A percentile compares a stretch with the other conserved stretches of the same genome.
Evolutionary conservation across 768 basidiomycete genomes (phyloP).

Genomic region (Lactarius psammicola): DNA sequence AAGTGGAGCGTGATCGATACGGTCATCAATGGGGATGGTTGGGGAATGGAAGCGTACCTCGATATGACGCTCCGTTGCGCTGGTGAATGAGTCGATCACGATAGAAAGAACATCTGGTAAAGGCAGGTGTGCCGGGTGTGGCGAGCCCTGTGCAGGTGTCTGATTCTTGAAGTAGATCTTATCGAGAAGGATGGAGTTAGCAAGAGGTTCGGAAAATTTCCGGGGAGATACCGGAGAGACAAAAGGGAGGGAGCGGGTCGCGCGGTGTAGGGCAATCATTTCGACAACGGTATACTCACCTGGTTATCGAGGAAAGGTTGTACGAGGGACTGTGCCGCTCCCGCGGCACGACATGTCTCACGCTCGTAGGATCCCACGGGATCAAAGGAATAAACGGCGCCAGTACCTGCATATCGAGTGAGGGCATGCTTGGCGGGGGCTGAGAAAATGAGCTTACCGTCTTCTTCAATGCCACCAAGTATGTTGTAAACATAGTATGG

Average conservation of each 20-base stretch:
- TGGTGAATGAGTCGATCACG: slow-evolving; percentile 94
- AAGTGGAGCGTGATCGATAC: slow-evolving; percentile 3
- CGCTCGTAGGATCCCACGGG: slow-evolving; percentile 98
- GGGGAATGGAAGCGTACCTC: slow-evolving; percentile 56
- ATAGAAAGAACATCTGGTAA: slow-evolving; percentile 76
- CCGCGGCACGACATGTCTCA: slow-evolving; percentile 93
- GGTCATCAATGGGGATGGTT: background rate
- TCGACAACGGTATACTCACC: slow-evolving; percentile 47
- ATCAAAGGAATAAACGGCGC: slow-evolving; percentile 99
- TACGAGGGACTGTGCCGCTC: slow-evolving; percentile 89
- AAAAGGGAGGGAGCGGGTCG: background rate
- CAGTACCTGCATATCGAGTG: slow-evolving; percentile 59
- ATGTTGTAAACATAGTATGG: slow-evolving; percentile 98
- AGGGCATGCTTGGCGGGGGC: slow-evolving; percentile 16
- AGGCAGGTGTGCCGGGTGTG: slow-evolving; percentile 80
- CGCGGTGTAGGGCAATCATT: slow-evolving; percentile 5
- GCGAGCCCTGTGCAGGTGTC: slow-evolving; percentile 62
- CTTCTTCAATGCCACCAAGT: slow-evolving; percentile 93
- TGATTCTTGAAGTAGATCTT: slow-evolving; percentile 99
- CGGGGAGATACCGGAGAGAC: slow-evolving; percentile 33
- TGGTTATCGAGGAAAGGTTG: slow-evolving; percentile 99
- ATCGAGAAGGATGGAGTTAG: slow-evolving; percentile 31
- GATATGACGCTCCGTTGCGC: slow-evolving; percentile 97
- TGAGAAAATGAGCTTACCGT: slow-evolving; percentile 56
- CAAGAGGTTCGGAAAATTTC: slow-evolving; percentile 41